Percentiles rank a stretch among this genome's conserved stretches.
These are phyloP conservation scores for Keithomyces neogunnii DNA, from an alignment of 2,329 filamentous ascomycete genomes.

Conservation along the genomic window DNA sequence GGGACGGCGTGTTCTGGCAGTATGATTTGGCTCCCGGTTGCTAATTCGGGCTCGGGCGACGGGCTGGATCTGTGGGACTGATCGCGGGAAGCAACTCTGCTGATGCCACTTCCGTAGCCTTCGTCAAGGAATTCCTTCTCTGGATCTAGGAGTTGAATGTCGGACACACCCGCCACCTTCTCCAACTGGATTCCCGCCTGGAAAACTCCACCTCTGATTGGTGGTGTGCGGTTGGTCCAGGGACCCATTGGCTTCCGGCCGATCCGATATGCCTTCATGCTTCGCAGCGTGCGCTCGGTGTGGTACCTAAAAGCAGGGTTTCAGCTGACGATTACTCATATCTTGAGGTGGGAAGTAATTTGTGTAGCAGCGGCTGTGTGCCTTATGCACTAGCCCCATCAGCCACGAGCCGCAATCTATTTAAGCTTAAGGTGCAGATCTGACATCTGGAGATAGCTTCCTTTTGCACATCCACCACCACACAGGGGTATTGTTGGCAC, in stretches of 20 bases:
- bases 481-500: not conserved
- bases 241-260: conserved; percentile 43
- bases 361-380: not conserved
- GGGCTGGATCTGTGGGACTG: conserved; percentile 5
- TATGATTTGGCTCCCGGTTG: not conserved
- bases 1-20: not conserved
- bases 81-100: not conserved
- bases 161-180: conserved; percentile 8
- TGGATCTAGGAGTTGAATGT: conserved; percentile 4
- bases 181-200: conserved; percentile 4
- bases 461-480: not conserved
- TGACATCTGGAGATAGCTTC: not conserved
- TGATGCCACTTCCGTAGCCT: conserved; percentile 7
- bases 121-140: conserved; percentile 9
- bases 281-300: conserved; percentile 39
- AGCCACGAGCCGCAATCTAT: conserved; percentile 1
- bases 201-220: conserved; percentile 42
- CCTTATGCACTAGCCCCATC: not conserved
- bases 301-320: conserved; percentile 42
- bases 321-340: conserved; percentile 9
- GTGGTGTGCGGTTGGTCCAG: conserved; percentile 51
- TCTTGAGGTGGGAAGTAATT: not conserved
- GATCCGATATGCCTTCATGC: conserved; percentile 53
- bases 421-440: not conserved
- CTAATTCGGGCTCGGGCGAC: conserved; percentile 3